A percentile compares a stretch with the other conserved stretches of the same genome.
phyloP scores from a whole-genome alignment of 208 protist species.

The Trypanosoma melophagium region DNA sequence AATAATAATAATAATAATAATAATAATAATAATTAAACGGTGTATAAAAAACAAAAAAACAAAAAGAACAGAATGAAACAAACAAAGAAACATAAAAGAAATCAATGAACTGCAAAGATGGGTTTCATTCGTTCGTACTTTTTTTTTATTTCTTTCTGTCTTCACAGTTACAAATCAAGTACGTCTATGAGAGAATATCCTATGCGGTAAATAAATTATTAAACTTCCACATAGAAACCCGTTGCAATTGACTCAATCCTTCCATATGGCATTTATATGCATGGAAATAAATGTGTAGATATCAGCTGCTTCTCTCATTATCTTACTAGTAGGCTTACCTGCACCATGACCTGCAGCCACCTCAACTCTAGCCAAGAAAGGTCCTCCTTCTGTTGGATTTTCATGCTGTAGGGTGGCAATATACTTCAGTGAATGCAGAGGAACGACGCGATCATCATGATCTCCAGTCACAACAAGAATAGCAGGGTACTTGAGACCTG shows the following conservation, averaged over 20 bases:
- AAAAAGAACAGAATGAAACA: slow-evolving; percentile 14
- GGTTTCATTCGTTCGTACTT: too few relatives aligned
- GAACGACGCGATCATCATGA: slow-evolving; percentile 96
- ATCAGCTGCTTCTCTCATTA: slow-evolving; percentile 82
- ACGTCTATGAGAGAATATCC: too few relatives aligned
- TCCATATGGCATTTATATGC: slow-evolving; percentile 71
- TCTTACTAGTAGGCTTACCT: slow-evolving; percentile 93
- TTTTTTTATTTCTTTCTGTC: too few relatives aligned
- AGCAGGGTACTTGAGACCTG: slow-evolving; percentile 80
- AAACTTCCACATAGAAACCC: background rate
- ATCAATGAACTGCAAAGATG: background rate
- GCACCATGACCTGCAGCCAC: slow-evolving; percentile 85
- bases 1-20: background rate
- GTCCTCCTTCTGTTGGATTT: slow-evolving; percentile 60
- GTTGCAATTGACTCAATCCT: slow-evolving; percentile 23
- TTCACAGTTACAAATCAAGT: too few relatives aligned
- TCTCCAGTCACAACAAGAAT: slow-evolving; percentile 92
- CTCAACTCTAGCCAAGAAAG: slow-evolving; percentile 87
- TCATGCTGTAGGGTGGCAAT: slow-evolving; percentile 91
- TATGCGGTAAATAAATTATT: too few relatives aligned
- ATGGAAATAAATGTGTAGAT: slow-evolving; percentile 93
- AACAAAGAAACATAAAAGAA: background rate
- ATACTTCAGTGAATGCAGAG: slow-evolving; percentile 96
- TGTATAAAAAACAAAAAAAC: slow-evolving; percentile 14
- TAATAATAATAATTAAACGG: background rate